Evolutionary conservation across 495 filamentous ascomycete genomes (phyloP).

Genomic region (Penicillium arizonense): DNA sequence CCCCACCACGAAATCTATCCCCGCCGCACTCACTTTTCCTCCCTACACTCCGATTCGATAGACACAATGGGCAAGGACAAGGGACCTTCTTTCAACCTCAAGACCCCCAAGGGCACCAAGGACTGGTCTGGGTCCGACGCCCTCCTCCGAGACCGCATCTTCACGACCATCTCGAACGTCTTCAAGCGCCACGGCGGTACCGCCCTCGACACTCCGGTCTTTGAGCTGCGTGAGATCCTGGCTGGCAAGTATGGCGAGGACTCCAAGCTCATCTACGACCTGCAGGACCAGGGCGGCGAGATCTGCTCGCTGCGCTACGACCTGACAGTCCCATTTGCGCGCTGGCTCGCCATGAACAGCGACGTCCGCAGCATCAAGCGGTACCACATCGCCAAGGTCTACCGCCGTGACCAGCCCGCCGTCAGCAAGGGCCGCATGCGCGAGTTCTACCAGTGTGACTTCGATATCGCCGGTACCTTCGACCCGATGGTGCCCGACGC

Average conservation of each 20-base stretch:
- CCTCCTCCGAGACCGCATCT: constrained; percentile 65
- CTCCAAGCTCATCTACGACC: constrained; percentile 86
- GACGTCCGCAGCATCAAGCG: constrained; percentile 74
- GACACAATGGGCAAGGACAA: constrained; percentile 37
- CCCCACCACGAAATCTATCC: constrained; percentile 32
- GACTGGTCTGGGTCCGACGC: constrained; percentile 39
- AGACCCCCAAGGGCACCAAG: constrained; percentile 50
- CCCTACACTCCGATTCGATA: constrained; percentile 16
- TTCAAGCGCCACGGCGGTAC: constrained; percentile 89
- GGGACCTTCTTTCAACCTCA: constrained; percentile 38
- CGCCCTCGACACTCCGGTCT: constrained; percentile 82
- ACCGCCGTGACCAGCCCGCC: constrained; percentile 76
- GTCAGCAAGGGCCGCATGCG: constrained; percentile 90
- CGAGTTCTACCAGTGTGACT: constrained; percentile 98
- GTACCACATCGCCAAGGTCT: constrained; percentile 89
- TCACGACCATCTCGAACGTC: constrained; percentile 75
- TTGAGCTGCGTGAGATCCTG: constrained; percentile 76
- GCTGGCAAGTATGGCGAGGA: constrained; percentile 92
- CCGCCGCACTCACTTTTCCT: constrained; percentile 31
- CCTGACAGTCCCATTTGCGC: constrained; percentile 85
- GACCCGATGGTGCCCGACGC: constrained; percentile 96
- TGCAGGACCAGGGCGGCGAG: constrained; percentile 83
- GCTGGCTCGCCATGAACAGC: constrained; percentile 84
- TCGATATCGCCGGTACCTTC: constrained; percentile 88
- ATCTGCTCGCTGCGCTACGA: constrained; percentile 86